Conservation (phyloP, 2,329 filamentous ascomycete species). For the Alternaria brassicae region DNA sequence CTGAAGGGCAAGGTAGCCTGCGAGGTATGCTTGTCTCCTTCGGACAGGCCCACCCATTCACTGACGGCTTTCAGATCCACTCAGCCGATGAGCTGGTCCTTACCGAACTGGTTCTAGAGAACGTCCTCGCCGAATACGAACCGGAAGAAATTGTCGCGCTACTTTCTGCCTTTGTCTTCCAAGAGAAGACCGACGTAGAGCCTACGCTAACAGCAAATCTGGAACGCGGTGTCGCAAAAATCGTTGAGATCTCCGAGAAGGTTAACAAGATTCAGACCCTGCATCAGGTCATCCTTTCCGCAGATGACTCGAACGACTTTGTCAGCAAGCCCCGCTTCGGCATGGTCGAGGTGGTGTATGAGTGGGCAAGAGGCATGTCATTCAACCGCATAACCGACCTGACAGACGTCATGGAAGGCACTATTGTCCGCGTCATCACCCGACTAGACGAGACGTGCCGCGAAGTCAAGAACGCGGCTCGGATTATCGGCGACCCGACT, state of each 20-base stretch:
- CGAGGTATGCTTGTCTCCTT: conserved; percentile 61
- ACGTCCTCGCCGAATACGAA: conserved; percentile 93
- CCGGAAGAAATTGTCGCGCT: conserved; percentile 96
- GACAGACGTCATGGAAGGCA: conserved; percentile 95
- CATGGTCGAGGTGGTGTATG: conserved; percentile 95
- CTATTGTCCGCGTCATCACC: conserved; percentile 94
- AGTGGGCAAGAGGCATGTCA: conserved; percentile 97
- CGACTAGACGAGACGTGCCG: conserved; percentile 93
- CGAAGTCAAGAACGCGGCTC: conserved; percentile 95
- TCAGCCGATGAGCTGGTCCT: conserved; percentile 95
- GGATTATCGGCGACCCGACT: conserved; percentile 92
- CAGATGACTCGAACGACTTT: conserved; percentile 93
- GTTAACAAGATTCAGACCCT: conserved; percentile 88
- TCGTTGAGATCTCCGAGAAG: conserved; percentile 89
- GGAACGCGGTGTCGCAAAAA: conserved; percentile 81
- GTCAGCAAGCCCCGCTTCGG: conserved; percentile 87
- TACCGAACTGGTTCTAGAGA: conserved; percentile 95
- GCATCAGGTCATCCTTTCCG: conserved; percentile 88
- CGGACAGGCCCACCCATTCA: background rate
- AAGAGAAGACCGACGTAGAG: conserved; percentile 87
- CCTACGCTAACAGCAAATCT: conserved; percentile 83
- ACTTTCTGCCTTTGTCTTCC: conserved; percentile 94
- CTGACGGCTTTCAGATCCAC: conserved; percentile 67
- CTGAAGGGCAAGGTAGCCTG: conserved; percentile 98
- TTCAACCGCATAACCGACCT: conserved; percentile 97